Evolutionary conservation across 495 filamentous ascomycete species (phyloP).

Genomic region (Cudoniella acicularis): DNA sequence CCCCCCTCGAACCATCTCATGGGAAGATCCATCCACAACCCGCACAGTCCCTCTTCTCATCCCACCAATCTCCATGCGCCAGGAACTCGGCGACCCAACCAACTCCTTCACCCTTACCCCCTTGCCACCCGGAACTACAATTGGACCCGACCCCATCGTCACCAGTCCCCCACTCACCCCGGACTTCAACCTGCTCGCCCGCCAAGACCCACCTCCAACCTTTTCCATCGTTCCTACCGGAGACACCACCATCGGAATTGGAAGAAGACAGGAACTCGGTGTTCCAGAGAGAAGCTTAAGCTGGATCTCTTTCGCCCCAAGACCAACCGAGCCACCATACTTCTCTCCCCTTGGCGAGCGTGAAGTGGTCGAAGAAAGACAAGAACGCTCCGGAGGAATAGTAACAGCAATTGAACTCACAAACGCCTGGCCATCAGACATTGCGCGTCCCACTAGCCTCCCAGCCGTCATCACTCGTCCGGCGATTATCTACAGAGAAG

Average conservation of each 20-base stretch:
- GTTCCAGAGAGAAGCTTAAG: neutral
- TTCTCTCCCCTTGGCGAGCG: too few relatives aligned
- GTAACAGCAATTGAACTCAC: too few relatives aligned
- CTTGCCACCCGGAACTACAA: too few relatives aligned
- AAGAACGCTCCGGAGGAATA: too few relatives aligned
- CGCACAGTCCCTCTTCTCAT: neutral
- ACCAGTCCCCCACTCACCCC: too few relatives aligned
- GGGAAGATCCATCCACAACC: neutral
- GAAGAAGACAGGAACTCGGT: neutral
- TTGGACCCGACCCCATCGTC: too few relatives aligned
- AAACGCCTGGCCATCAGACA: neutral
- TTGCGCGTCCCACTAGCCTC: neutral
- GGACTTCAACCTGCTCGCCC: too few relatives aligned
- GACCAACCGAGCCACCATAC: too few relatives aligned
- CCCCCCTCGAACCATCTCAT: neutral
- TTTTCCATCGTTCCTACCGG: neutral
- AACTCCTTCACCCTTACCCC: neutral
- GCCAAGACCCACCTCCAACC: too few relatives aligned
- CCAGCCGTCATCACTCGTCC: neutral
- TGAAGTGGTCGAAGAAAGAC: neutral
- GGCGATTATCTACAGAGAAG: neutral
- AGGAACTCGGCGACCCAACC: neutral
- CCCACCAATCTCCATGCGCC: neutral
- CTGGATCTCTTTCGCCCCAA: too few relatives aligned
- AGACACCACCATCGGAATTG: neutral